Evolutionary conservation across 2,329 filamentous ascomycete genomes (phyloP).

Genomic region (Aspergillus aculeatinus): DNA sequence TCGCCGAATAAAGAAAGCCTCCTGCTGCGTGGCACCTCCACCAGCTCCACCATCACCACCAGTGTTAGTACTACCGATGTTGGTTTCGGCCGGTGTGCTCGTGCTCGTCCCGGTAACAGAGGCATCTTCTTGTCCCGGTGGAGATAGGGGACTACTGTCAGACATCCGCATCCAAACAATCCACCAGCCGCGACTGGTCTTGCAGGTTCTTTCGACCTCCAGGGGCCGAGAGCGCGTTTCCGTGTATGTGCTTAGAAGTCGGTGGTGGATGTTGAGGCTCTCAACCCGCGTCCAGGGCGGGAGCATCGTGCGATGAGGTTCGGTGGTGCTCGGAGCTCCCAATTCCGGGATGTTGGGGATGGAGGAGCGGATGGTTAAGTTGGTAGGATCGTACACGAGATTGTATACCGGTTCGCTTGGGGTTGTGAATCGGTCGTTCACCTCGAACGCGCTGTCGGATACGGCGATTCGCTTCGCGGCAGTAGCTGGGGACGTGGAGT

Average conservation of each 20-base stretch:
- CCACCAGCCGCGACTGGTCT: slow-evolving; percentile 67
- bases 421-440: slow-evolving; percentile 29
- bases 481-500: slow-evolving; percentile 47
- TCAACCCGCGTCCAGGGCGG: slow-evolving; percentile 55
- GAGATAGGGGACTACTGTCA: not conserved
- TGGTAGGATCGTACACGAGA: slow-evolving; percentile 59
- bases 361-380: slow-evolving; percentile 59
- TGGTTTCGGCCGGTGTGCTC: slow-evolving; percentile 7
- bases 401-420: slow-evolving; percentile 54
- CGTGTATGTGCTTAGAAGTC: slow-evolving; percentile 57
- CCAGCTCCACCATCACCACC: not conserved
- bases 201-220: slow-evolving; percentile 61
- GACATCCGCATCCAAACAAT: slow-evolving; percentile 62
- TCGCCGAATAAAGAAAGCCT: slow-evolving; percentile 49
- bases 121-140: not conserved
- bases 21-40: slow-evolving; percentile 25
- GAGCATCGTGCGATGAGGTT: slow-evolving; percentile 8
- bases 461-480: slow-evolving; percentile 39
- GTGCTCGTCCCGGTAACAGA: slow-evolving; percentile 11
- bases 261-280: slow-evolving; percentile 61
- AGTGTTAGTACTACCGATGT: slow-evolving; percentile 1
- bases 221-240: slow-evolving; percentile 48
- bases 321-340: slow-evolving; percentile 31
- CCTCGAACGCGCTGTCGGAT: slow-evolving; percentile 33
- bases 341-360: slow-evolving; percentile 64